These are phyloP conservation scores for Gaertneriomyces sp. DNA, from an alignment of 192 early-diverging fungal genomes.

Conservation along the genomic window DNA sequence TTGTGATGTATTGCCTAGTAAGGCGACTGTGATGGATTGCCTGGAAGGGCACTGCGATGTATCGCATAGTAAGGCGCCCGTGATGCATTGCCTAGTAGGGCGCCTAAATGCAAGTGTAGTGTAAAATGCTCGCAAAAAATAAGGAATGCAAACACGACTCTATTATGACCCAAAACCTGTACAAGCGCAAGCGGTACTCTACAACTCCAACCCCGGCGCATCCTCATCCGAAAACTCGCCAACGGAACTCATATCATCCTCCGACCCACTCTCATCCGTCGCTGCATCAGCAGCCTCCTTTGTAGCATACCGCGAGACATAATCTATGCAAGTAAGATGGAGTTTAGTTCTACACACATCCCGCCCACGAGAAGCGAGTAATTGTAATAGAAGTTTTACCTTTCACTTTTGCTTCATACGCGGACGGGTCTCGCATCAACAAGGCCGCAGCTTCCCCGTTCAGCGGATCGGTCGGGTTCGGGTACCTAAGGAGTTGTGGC, in stretches of 20 bases:
- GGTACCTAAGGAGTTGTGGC: conserved; percentile 95
- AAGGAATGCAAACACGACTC: too few species aligned
- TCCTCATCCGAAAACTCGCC: conserved; percentile 80
- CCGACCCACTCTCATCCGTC: conserved; percentile 43
- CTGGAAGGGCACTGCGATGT: too few species aligned
- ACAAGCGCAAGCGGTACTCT: too few species aligned
- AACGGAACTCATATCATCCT: conserved; percentile 79
- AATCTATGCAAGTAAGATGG: conserved; percentile 54
- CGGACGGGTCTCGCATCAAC: conserved; percentile 87
- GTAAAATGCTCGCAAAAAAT: too few species aligned
- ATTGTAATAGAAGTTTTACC: conserved; percentile 41
- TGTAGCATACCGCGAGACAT: conserved; percentile 76
- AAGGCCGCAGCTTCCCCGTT: conserved; percentile 98
- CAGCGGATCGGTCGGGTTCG: conserved; percentile 98
- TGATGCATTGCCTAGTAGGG: too few species aligned
- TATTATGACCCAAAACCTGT: too few species aligned
- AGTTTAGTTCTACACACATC: background rate
- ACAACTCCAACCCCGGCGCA: conserved; percentile 79
- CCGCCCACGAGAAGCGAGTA: too few species aligned
- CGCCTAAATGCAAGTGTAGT: too few species aligned
- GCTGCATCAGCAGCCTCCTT: conserved; percentile 82
- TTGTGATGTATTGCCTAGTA: too few species aligned
- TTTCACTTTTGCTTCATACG: conserved; percentile 92
- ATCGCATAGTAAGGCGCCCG: too few species aligned
- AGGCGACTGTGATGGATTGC: too few species aligned